These are phyloP conservation scores for Zizania palustris DNA, from an alignment of 202 grass and related monocot genomes.

Conservation along the genomic window DNA sequence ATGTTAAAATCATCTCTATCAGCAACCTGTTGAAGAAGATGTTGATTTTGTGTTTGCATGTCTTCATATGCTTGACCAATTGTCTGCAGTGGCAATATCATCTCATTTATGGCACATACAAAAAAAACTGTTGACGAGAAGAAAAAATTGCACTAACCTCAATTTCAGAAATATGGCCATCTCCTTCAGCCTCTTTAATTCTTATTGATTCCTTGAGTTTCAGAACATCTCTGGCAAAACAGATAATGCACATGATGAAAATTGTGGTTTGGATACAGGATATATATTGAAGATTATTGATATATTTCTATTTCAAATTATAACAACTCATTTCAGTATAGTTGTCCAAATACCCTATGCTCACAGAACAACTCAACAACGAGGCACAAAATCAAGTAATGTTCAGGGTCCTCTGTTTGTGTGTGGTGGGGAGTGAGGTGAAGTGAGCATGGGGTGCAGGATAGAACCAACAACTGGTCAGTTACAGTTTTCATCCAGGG, in stretches of 20 bases:
- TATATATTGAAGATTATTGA: neutral
- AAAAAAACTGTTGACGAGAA: constrained; percentile 22
- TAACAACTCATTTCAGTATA: too few species aligned
- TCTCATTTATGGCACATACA: constrained; percentile 39
- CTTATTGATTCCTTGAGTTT: constrained; percentile 83
- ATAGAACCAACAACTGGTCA: too few species aligned
- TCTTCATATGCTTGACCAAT: constrained; percentile 95
- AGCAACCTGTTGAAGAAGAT: constrained; percentile 84
- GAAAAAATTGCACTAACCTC: constrained; percentile 56
- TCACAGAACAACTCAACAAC: too few species aligned
- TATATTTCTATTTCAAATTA: too few species aligned
- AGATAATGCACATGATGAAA: constrained; percentile 22
- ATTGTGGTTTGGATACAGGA: constrained; percentile 17
- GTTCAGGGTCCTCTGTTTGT: neutral
- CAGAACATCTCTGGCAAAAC: constrained; percentile 69
- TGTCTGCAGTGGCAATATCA: constrained; percentile 59
- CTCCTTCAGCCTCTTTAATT: constrained; percentile 86
- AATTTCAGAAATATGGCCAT: constrained; percentile 90
- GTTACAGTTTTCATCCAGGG: neutral
- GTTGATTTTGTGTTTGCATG: constrained; percentile 75
- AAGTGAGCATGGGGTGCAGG: too few species aligned
- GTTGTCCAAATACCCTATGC: too few species aligned
- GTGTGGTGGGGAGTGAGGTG: neutral
- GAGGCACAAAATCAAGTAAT: neutral
- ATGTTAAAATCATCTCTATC: constrained; percentile 97